phyloP scores from a whole-genome alignment of 2,329 filamentous ascomycete species.

The Aspergillus pseudotamarii region DNA sequence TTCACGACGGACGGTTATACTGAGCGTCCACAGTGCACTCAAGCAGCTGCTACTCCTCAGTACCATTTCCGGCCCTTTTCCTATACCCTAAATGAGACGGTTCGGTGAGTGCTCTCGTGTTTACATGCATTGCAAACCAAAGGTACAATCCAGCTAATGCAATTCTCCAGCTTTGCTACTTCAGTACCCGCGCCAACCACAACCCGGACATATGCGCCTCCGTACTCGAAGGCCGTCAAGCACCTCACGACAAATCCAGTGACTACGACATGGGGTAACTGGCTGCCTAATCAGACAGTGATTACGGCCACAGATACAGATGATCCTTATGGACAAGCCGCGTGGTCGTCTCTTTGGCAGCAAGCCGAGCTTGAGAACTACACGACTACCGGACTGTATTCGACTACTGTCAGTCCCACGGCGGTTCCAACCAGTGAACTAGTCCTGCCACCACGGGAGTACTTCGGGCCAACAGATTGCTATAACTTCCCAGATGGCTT shows the following conservation, averaged over 20 bases:
- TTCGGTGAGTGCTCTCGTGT: no score
- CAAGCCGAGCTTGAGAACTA: slow-evolving; percentile 34
- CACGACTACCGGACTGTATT: slow-evolving; percentile 43
- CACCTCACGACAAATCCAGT: slow-evolving; percentile 26
- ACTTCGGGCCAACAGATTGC: slow-evolving; percentile 47
- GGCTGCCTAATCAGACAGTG: slow-evolving; percentile 32
- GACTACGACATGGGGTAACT: slow-evolving; percentile 39
- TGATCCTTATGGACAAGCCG: slow-evolving; percentile 39
- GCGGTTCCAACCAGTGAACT: slow-evolving; percentile 58
- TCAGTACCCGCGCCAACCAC: slow-evolving; percentile 34
- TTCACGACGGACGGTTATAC: not conserved
- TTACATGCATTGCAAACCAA: no score
- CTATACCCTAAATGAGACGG: slow-evolving; percentile 6
- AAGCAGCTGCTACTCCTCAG: not conserved
- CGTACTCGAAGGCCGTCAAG: slow-evolving; percentile 28
- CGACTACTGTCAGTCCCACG: slow-evolving; percentile 59
- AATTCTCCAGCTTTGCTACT: slow-evolving; percentile 29
- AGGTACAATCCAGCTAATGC: no score
- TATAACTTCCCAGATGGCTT: slow-evolving; percentile 43
- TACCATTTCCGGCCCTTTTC: slow-evolving; percentile 6
- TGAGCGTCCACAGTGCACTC: slow-evolving; percentile 6
- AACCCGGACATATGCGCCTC: slow-evolving; percentile 32
- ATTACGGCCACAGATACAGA: slow-evolving; percentile 31
- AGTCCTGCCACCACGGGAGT: slow-evolving; percentile 57
- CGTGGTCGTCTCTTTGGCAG: slow-evolving; percentile 40